phyloP scores from a whole-genome alignment of 305 asterid genomes.

The Solanum aculeatissimum region DNA sequence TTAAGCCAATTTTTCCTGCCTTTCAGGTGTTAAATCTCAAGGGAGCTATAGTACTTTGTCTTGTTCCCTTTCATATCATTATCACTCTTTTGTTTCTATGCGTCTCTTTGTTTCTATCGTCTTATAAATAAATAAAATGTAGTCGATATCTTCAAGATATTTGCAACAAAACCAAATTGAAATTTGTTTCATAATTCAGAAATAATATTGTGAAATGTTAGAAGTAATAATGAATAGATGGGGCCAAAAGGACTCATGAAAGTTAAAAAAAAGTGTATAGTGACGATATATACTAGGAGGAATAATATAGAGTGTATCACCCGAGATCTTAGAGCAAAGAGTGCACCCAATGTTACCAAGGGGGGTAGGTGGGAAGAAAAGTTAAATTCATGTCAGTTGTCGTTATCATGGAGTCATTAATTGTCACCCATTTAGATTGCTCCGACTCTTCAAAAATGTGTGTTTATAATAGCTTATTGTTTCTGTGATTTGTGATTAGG shows the following conservation, averaged over 20 bases:
- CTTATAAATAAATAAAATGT: too few relatives aligned
- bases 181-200: background rate
- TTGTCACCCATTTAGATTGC: background rate
- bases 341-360: background rate
- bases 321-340: background rate
- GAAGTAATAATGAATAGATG: background rate
- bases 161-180: background rate
- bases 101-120: background rate
- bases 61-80: background rate
- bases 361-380: background rate
- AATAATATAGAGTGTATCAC: background rate
- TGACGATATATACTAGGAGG: background rate
- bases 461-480: background rate
- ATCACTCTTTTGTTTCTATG: background rate
- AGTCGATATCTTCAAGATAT: background rate
- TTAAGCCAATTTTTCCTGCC: background rate
- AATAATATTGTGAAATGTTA: background rate
- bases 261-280: background rate
- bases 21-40: background rate
- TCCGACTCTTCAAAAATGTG: too few relatives aligned
- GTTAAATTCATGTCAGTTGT: background rate
- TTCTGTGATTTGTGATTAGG: conserved; percentile 15
- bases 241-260: background rate
- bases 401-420: background rate
- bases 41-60: background rate